phyloP scores from a whole-genome alignment of 2,329 filamentous ascomycete genomes.

The Davidsoniella virescens region DNA sequence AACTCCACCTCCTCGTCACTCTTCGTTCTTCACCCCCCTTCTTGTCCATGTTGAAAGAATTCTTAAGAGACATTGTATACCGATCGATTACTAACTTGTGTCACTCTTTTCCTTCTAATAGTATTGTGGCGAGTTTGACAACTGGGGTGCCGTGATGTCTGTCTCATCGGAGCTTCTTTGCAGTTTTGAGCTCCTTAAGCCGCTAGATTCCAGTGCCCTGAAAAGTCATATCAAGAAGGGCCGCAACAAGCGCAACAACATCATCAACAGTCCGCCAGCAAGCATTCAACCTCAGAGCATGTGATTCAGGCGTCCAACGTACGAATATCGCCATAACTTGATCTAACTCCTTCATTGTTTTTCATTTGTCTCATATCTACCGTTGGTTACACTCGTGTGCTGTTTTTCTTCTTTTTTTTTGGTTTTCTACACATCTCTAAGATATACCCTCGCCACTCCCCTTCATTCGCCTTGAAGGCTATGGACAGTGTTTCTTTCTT shows the following conservation, averaged over 20 bases:
- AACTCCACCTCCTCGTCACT: background rate
- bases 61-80: too few species aligned
- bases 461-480: background rate
- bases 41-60: too few species aligned
- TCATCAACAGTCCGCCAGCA: constrained; percentile 66
- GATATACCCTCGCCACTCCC: background rate
- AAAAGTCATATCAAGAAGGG: constrained; percentile 99
- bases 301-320: background rate
- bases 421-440: background rate
- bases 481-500: background rate
- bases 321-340: background rate
- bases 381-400: background rate
- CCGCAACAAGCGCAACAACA: constrained; percentile 81
- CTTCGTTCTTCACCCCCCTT: background rate
- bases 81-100: background rate
- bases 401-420: background rate
- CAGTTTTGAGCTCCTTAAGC: constrained; percentile 93
- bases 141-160: constrained; percentile 98
- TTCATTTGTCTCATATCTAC: background rate
- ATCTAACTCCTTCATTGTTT: background rate
- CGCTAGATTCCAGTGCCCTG: constrained; percentile 82
- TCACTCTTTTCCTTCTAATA: constrained; percentile 24
- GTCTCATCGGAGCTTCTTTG: constrained; percentile 86
- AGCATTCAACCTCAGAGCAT: constrained; percentile 12
- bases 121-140: constrained; percentile 98